Conservation (phyloP, 2,329 filamentous ascomycete genomes). For the Tolypocladium ovalisporum region DNA sequence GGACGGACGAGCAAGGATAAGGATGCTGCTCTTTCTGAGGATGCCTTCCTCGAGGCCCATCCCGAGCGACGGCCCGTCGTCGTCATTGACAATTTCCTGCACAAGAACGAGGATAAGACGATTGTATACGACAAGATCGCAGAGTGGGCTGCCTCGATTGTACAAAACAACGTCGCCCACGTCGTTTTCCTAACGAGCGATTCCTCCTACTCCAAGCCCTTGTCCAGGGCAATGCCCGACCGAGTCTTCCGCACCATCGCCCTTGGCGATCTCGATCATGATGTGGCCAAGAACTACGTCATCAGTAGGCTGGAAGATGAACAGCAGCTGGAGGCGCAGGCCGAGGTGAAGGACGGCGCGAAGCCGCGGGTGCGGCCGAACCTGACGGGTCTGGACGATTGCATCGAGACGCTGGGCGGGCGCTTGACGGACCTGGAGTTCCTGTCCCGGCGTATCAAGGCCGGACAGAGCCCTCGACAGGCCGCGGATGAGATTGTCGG, state of each 20-base stretch:
- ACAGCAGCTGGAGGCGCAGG: constrained; percentile 16
- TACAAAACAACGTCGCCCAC: constrained; percentile 81
- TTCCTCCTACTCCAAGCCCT: constrained; percentile 74
- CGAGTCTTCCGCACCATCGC: constrained; percentile 80
- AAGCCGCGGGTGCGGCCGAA: constrained; percentile 25
- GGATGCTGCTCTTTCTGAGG: constrained; percentile 62
- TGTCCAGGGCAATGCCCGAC: constrained; percentile 81
- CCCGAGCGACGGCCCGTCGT: constrained; percentile 75
- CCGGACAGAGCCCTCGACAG: constrained; percentile 69
- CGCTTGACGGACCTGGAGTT: constrained; percentile 94
- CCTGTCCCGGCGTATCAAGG: constrained; percentile 78
- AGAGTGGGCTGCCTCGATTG: constrained; percentile 81
- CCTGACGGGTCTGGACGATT: constrained; percentile 64
- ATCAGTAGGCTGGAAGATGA: constrained; percentile 61
- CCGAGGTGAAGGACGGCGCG: constrained; percentile 14
- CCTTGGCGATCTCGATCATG: constrained; percentile 74
- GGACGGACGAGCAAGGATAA: constrained; percentile 60
- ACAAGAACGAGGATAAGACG: constrained; percentile 56
- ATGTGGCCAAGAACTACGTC: constrained; percentile 85
- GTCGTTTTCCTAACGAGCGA: constrained; percentile 92
- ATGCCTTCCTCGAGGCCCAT: constrained; percentile 83
- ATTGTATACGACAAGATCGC: constrained; percentile 71
- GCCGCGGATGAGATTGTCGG: constrained; percentile 84
- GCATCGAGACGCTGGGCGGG: constrained; percentile 74
- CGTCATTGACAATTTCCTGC: constrained; percentile 83